These are phyloP conservation scores for Dalbergia oliveri DNA, from an alignment of 306 rosid genomes.

Conservation along the genomic window DNA sequence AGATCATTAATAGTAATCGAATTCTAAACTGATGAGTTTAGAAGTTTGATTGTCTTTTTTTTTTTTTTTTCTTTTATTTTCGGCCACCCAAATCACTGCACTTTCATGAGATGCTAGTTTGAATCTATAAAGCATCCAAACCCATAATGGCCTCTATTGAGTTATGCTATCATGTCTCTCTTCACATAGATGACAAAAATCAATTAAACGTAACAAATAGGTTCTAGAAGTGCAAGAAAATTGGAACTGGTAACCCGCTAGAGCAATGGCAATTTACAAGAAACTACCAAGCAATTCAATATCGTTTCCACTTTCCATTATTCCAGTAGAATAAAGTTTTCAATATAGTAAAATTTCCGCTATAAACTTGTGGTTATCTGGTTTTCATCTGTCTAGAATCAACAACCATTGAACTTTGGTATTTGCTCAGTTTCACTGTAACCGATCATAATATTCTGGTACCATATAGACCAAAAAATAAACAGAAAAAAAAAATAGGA, in stretches of 20 bases:
- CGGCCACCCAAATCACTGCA: neutral
- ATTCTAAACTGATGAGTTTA: conserved; percentile 9
- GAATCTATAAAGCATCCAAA: neutral
- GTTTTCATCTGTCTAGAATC: too few species aligned
- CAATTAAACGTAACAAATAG: neutral
- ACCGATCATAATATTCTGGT: too few species aligned
- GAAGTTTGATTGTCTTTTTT: neutral
- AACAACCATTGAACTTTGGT: too few species aligned
- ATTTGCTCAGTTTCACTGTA: too few species aligned
- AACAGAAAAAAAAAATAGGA: too few species aligned
- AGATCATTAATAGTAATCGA: conserved; percentile 23
- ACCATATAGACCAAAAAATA: too few species aligned
- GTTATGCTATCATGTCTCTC: neutral
- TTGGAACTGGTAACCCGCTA: neutral
- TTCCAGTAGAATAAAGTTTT: neutral
- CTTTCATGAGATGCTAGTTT: neutral
- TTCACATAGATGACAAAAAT: neutral
- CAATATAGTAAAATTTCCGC: neutral
- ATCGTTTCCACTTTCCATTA: too few species aligned
- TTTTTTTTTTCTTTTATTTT: neutral
- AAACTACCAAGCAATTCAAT: neutral
- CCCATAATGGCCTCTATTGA: neutral
- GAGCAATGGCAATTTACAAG: neutral
- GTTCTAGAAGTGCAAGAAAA: neutral
- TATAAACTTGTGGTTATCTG: too few species aligned